Evolutionary conservation across 192 early-diverging fungal genomes (phyloP).

Genomic region (Entomortierella beljakovae): DNA sequence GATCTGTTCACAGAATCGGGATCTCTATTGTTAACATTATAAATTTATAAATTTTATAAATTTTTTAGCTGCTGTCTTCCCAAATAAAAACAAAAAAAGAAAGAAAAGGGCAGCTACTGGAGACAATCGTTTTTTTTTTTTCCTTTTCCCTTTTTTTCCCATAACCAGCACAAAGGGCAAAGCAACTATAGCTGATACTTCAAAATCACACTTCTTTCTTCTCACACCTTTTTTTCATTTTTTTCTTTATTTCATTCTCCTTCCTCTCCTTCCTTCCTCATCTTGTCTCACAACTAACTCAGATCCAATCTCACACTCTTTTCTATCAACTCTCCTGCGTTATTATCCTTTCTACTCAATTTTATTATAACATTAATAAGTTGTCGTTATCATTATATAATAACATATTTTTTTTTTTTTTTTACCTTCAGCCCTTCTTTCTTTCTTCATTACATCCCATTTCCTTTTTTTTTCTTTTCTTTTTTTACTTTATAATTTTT

Average conservation of each 20-base stretch:
- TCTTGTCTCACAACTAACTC: background rate
- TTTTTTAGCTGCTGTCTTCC: too few species aligned
- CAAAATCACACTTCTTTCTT: background rate
- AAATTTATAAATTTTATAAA: too few species aligned
- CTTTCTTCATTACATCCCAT: background rate
- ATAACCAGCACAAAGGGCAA: background rate
- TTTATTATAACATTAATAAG: background rate
- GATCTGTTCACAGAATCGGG: slow-evolving; percentile 13
- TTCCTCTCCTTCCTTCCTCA: background rate
- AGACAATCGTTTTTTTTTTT: too few species aligned
- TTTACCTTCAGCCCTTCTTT: background rate
- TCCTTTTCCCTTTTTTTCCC: background rate
- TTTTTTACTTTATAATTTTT: background rate
- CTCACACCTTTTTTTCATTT: background rate
- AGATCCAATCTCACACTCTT: background rate
- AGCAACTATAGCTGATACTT: background rate
- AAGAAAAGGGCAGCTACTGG: too few species aligned
- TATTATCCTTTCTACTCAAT: background rate
- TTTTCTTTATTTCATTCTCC: background rate
- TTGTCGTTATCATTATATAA: background rate
- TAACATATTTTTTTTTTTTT: background rate
- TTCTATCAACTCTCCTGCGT: too few species aligned
- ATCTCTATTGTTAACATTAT: background rate
- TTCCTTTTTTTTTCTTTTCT: too few species aligned
- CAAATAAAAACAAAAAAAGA: too few species aligned